These are phyloP conservation scores for Selaginella tamariscina DNA, from an alignment of 75 land plant genomes.

Conservation along the genomic window DNA sequence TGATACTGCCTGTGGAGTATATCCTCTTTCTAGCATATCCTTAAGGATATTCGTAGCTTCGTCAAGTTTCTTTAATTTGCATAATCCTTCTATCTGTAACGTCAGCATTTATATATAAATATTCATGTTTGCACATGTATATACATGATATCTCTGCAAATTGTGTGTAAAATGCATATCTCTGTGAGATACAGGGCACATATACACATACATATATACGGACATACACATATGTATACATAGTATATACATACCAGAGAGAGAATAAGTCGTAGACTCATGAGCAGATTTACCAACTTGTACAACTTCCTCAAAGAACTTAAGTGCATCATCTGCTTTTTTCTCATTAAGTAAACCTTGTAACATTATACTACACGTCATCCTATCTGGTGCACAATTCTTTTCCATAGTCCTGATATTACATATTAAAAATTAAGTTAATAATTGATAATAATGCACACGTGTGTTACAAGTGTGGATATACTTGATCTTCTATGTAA, in stretches of 20 bases:
- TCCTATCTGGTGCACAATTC: not conserved
- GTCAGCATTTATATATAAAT: no score
- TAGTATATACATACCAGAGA: no score
- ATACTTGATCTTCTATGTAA: no score
- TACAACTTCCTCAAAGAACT: not conserved
- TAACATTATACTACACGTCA: not conserved
- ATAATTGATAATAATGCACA: no score
- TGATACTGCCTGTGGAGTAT: not conserved
- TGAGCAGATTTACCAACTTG: not conserved
- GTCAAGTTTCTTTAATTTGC: not conserved
- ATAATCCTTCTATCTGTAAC: not conserved
- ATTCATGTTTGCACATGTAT: no score
- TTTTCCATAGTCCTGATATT: not conserved
- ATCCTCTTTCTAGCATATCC: not conserved
- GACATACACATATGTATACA: no score
- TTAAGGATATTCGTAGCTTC: not conserved
- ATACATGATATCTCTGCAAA: no score
- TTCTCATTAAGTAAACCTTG: not conserved
- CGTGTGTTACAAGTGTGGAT: no score
- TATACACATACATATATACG: no score
- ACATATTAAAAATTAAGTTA: no score
- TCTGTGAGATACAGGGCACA: no score
- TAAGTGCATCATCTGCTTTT: not conserved
- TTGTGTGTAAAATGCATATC: no score
- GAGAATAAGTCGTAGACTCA: not conserved